Evolutionary conservation across 129 eudicot species (phyloP), one percentile per base, ranked within the genome.

Genomic region (Escallonia herrerae): DNA sequence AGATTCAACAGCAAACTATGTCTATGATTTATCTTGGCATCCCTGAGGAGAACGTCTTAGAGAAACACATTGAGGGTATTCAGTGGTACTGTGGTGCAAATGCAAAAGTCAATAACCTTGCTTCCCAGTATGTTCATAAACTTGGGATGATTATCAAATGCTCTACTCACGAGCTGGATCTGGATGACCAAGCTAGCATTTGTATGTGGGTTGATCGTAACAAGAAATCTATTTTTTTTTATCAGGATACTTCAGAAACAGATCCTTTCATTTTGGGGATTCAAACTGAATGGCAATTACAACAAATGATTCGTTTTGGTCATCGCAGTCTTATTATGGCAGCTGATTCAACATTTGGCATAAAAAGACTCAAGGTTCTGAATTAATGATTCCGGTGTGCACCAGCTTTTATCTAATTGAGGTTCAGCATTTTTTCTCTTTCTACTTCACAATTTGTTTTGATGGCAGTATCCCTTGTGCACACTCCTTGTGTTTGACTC

Each of bases 281-380:
- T 47, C 98, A 93, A 82, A 93, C 98, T 22, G 98, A 93, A 72
- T 93, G 98, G 98, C 98, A 93, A 72, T 70, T 93, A 64, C 96
- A 88, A 50, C 98, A 93, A 75, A 85, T 93, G 98, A 69, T 93
- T 74, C 85, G 98, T 38, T 93, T 88, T 76, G 98, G 98, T 40
- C 86, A 93, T 77, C 82, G 87, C 56, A 93, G 88, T 58, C 82
- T 89, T 48, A 68, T 93, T 56, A 68, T 93, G 56, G 98, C 96
- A 49, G 91, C 70, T 15, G 98, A 93, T 80, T 93, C 98, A 5
- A 86, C 89, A n/a, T 93, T 93, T 76, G 98, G 96, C 41, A 82
- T 94, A 75, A 89, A 84, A 67, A 83, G 73, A 75, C 83, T 94
- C 10, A 94, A 84, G 96, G 99, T 93, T 64, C 43, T 52, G 15